phyloP scores from a whole-genome alignment of 768 basidiomycete genomes.

The Pholiota conissans region DNA sequence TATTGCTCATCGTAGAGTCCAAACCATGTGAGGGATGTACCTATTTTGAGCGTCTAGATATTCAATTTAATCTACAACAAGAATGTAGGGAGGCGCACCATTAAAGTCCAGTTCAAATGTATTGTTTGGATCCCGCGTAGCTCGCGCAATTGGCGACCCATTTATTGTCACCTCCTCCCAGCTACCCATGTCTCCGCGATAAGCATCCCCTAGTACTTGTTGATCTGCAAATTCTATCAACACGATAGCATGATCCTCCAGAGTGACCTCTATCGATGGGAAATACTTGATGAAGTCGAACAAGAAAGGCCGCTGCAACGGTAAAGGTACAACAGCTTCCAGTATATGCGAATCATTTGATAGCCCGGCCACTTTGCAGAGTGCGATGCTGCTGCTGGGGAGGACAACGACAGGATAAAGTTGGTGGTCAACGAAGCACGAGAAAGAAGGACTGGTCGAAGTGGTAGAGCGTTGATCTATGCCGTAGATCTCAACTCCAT shows the following conservation, averaged over 20 bases:
- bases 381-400: not conserved
- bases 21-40: not conserved
- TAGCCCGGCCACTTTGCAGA: not conserved
- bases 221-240: not conserved
- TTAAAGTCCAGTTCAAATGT: not conserved
- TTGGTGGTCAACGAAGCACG: not conserved
- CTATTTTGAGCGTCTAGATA: not conserved
- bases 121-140: not conserved
- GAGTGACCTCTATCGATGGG: not conserved
- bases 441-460: not conserved
- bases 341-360: not conserved
- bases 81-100: not conserved
- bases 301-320: not conserved
- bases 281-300: not conserved
- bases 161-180: not conserved
- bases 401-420: not conserved
- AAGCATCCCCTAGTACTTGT: not conserved
- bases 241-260: not conserved
- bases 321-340: not conserved
- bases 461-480: not conserved
- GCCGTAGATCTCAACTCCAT: not conserved
- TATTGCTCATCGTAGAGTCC: not conserved
- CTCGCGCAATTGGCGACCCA: not conserved
- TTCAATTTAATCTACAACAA: not conserved
- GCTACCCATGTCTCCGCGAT: not conserved